These are phyloP conservation scores for Daldinia caldariorum DNA, from an alignment of 495 filamentous ascomycete species.

Conservation along the genomic window DNA sequence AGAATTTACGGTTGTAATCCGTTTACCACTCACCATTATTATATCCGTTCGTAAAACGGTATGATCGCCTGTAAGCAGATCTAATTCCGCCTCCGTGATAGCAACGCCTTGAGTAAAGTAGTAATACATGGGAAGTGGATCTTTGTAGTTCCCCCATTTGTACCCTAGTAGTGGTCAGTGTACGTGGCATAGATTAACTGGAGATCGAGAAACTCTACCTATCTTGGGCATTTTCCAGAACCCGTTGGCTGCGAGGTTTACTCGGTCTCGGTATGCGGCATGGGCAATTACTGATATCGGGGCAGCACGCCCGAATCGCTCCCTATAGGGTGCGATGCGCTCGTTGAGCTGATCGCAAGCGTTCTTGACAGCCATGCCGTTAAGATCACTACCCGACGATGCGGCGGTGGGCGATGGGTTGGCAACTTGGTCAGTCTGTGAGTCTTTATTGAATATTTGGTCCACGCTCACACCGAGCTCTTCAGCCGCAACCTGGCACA, in stretches of 20 bases:
- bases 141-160: constrained; percentile 42
- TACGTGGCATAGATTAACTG: neutral
- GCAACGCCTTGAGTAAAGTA: constrained; percentile 91
- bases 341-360: constrained; percentile 84
- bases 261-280: constrained; percentile 85
- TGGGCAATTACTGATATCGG: constrained; percentile 79
- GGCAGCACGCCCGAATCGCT: constrained; percentile 74
- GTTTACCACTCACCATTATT: constrained; percentile 69
- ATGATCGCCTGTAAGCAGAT: constrained; percentile 87
- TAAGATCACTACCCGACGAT: constrained; percentile 84
- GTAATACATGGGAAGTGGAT: constrained; percentile 82
- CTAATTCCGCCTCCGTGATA: constrained; percentile 82
- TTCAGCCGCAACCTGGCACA: constrained; percentile 88
- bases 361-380: constrained; percentile 87
- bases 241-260: constrained; percentile 87
- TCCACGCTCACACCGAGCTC: constrained; percentile 75
- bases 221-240: constrained; percentile 90
- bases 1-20: neutral
- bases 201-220: constrained; percentile 64
- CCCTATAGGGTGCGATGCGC: constrained; percentile 77
- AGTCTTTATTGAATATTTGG: constrained; percentile 80
- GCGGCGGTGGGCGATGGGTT: constrained; percentile 88
- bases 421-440: constrained; percentile 84
- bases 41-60: constrained; percentile 82
- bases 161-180: constrained; percentile 27